Evolutionary conservation across 192 early-diverging fungal genomes (phyloP), one percentile per base, ranked within the genome.

Genomic region (Phycomyces blakesleeanus): DNA sequence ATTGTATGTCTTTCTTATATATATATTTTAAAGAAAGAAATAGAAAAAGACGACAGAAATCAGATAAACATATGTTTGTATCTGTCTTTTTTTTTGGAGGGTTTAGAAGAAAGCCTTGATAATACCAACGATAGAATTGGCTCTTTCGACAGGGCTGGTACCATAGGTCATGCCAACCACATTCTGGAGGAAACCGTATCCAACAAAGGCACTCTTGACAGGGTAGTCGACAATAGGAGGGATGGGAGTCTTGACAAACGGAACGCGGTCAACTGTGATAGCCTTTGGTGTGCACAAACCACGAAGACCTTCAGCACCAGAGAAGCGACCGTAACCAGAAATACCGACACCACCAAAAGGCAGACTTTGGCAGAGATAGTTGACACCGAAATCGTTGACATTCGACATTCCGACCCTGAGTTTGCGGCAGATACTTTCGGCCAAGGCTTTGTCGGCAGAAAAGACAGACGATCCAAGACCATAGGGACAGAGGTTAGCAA

Each of bases 311-410:
- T 92, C 90, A 44, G 81, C 71, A 7, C 90, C 90, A 5, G 87
- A 87, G 60, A 76, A 86, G 16, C 90, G 80, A 25, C 89, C 90
- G 73, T 89, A 89, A 0, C 91, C 91, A 57, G 85, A 87, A 37
- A 80, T 86, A 16, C 87, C 87, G 8, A 93, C 86, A 58, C 91
- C 91, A 54, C 91, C 91, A 79, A 93, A 93, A 1, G 91, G 91
- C 57, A 93, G 64, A 2, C 84, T 78, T 67, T 93, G 89, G 72
- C 89, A 91, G 5, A 95, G 78, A 58, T 93, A 95, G 55, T 87
- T 91, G 62, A 88, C 86, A 16, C 81, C 93, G 65, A 91, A 95
- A 66, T 93, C 93, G 69, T 95, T 95, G 61, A 93, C 75, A 51
- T 95, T 95, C 52, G 82, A 72, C 89, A 91, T 91, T 15, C 93